These are phyloP conservation scores for Castanea mollissima DNA, from an alignment of 306 rosid species.

Conservation along the genomic window DNA sequence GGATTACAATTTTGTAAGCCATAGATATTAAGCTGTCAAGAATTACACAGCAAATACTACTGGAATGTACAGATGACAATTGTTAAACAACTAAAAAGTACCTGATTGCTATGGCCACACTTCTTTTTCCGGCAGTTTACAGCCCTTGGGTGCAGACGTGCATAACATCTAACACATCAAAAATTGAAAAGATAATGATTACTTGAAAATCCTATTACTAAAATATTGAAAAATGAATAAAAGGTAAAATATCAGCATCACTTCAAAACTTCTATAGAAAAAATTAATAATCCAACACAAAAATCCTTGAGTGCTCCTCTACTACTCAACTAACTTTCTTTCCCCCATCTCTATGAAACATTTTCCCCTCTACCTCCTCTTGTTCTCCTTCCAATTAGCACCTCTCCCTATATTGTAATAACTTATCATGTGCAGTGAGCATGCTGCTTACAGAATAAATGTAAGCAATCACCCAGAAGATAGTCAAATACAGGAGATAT, in stretches of 20 bases:
- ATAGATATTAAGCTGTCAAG: neutral
- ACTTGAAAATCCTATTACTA: neutral
- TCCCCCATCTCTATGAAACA: neutral
- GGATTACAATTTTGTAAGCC: neutral
- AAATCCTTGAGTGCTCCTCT: neutral
- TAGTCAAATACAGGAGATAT: too few species aligned
- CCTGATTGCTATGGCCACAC: slow-evolving; percentile 89
- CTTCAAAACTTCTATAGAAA: too few species aligned
- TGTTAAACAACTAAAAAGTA: neutral
- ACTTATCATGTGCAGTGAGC: too few species aligned
- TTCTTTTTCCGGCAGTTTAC: slow-evolving; percentile 82
- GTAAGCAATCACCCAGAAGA: too few species aligned
- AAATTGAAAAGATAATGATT: neutral
- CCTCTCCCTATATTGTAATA: neutral
- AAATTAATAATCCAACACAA: neutral
- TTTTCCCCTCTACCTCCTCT: too few species aligned
- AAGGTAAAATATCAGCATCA: neutral
- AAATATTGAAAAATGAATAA: neutral
- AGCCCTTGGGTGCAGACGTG: slow-evolving; percentile 81
- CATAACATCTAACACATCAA: slow-evolving; percentile 54
- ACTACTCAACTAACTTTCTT: neutral
- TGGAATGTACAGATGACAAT: neutral
- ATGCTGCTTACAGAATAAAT: too few species aligned
- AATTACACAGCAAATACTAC: neutral
- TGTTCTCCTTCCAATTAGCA: neutral